Evolutionary conservation across 2,329 filamentous ascomycete genomes (phyloP).

Genomic region (Fusarium sp.): DNA sequence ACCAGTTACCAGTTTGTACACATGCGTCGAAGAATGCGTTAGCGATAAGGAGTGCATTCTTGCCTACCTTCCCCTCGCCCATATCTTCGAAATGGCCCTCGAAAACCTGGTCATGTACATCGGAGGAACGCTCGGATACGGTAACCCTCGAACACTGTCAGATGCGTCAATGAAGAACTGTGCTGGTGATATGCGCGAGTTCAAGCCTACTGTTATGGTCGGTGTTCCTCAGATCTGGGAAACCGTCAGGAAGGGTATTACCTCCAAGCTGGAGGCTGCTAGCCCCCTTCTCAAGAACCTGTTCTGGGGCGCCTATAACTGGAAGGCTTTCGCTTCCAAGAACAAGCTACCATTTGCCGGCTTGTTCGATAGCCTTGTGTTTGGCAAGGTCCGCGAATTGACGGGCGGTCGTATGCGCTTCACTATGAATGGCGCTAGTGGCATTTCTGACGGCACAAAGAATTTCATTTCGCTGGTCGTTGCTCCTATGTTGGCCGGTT

Average conservation of each 20-base stretch:
- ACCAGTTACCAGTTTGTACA: conserved; percentile 80
- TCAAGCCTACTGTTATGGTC: conserved; percentile 88
- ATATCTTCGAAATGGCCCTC: conserved; percentile 96
- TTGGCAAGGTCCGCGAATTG: conserved; percentile 89
- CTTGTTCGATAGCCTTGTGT: conserved; percentile 84
- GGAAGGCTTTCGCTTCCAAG: conserved; percentile 69
- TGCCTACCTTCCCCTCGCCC: conserved; percentile 92
- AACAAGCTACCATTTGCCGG: conserved; percentile 73
- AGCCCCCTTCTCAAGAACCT: conserved; percentile 78
- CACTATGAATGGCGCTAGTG: conserved; percentile 94
- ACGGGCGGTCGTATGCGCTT: conserved; percentile 91
- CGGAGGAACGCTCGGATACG: conserved; percentile 93
- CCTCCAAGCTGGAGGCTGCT: conserved; percentile 79
- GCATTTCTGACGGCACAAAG: conserved; percentile 87
- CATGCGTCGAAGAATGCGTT: conserved; percentile 81
- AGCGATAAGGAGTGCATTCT: conserved; percentile 83
- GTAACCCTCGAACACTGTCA: conserved; percentile 88
- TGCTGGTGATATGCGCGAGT: conserved; percentile 92
- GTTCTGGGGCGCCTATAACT: conserved; percentile 76
- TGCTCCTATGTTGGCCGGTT: conserved; percentile 93
- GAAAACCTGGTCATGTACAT: conserved; percentile 92
- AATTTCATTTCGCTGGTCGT: conserved; percentile 92
- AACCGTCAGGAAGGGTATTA: conserved; percentile 94
- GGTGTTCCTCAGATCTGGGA: conserved; percentile 98
- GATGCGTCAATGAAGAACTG: conserved; percentile 90